A percentile compares a stretch with the other conserved stretches of the same genome.
phyloP scores from a whole-genome alignment of 2,329 filamentous ascomycete species.

The Alternaria triticimaculans region DNA sequence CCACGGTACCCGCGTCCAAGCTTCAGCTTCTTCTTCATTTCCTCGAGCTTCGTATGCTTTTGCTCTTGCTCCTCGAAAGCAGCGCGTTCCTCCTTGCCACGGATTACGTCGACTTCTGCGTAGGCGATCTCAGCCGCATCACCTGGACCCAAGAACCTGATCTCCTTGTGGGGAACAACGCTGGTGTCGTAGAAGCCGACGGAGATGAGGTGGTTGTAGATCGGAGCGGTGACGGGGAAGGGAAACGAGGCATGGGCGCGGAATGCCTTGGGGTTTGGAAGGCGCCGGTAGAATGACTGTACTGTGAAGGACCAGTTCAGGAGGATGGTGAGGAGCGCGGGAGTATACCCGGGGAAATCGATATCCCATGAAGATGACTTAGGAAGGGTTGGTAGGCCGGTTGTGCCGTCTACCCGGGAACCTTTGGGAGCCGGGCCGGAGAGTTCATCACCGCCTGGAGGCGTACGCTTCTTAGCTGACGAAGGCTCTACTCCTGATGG shows the following conservation, averaged over 20 bases:
- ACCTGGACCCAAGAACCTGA: slow-evolving; percentile 25
- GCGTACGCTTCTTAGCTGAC: slow-evolving; percentile 9
- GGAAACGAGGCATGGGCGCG: slow-evolving; percentile 25
- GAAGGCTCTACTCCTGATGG: slow-evolving; percentile 9
- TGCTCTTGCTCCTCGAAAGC: neutral
- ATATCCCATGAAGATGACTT: slow-evolving; percentile 6
- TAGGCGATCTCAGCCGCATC: slow-evolving; percentile 24
- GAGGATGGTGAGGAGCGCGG: slow-evolving; percentile 20
- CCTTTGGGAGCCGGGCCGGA: slow-evolving; percentile 1
- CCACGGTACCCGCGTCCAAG: neutral
- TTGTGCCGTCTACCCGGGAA: neutral
- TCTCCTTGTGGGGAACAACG: slow-evolving; percentile 21
- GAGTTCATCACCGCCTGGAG: neutral
- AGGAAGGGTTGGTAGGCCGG: slow-evolving; percentile 16
- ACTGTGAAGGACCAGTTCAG: slow-evolving; percentile 29
- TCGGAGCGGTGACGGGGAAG: slow-evolving; percentile 15
- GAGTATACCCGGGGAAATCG: slow-evolving; percentile 24
- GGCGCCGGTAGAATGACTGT: slow-evolving; percentile 9
- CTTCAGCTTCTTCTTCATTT: neutral
- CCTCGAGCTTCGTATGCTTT: neutral
- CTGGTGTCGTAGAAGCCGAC: slow-evolving; percentile 31
- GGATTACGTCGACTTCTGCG: slow-evolving; percentile 33
- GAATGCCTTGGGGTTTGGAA: slow-evolving; percentile 18
- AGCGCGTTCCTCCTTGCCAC: neutral
- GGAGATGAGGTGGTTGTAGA: slow-evolving; percentile 18